phyloP scores from a whole-genome alignment of 192 early-diverging fungal species.

The Rhizophagus clarus region DNA sequence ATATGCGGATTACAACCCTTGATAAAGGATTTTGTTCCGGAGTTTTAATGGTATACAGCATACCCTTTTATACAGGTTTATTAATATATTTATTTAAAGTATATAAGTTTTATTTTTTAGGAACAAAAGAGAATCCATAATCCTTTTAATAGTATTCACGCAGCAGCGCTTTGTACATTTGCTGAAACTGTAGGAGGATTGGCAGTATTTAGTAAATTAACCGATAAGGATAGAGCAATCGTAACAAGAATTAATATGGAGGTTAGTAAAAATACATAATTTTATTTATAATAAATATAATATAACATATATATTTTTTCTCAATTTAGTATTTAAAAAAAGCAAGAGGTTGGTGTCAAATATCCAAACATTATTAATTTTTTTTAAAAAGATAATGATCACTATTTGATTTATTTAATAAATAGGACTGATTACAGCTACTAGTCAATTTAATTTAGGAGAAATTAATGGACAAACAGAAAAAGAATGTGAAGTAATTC shows the following conservation, averaged over 20 bases:
- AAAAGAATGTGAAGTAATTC: constrained; percentile 25
- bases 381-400: too few species aligned
- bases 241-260: constrained; percentile 52
- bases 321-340: constrained; percentile 42
- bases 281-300: constrained; percentile 1
- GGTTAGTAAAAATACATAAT: constrained; percentile 36
- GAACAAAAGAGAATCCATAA: constrained; percentile 55
- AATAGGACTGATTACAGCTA: constrained; percentile 42
- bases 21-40: constrained; percentile 57
- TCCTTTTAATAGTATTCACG: constrained; percentile 55
- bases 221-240: constrained; percentile 53
- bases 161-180: constrained; percentile 55
- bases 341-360: constrained; percentile 35
- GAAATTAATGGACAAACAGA: constrained; percentile 1
- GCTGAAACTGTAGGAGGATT: constrained; percentile 59
- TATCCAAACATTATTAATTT: too few species aligned
- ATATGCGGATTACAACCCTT: constrained; percentile 56
- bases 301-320: neutral
- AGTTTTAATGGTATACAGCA: constrained; percentile 50
- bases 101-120: constrained; percentile 31
- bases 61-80: neutral
- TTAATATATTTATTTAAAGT: neutral
- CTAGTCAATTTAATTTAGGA: constrained; percentile 34
- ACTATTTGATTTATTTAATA: too few species aligned
- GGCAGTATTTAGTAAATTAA: constrained; percentile 49